Evolutionary conservation across 345 rosid genomes (phyloP), one percentile per base, ranked within the genome.

Genomic region (Euphorbia pulcherrima): DNA sequence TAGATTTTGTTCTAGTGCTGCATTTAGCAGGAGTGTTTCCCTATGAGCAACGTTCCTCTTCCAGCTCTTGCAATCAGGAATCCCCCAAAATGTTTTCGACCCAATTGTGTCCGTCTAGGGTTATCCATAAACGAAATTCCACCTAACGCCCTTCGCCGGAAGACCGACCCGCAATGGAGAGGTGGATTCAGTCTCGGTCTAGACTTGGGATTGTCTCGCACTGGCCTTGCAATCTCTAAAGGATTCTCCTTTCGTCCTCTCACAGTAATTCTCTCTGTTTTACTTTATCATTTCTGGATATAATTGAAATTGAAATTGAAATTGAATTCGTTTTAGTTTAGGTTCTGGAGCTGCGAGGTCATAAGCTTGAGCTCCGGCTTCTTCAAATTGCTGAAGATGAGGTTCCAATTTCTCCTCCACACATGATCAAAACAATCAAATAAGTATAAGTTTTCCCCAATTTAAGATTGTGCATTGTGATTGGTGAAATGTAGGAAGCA

Each of bases 131-230:
- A 72, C 2, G 94, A 87, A 62, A 57, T 87, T n/a, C 92, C 87
- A 4, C 88, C 98, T 0, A 90, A 93, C 62, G 97, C 88, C 59
- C 62, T 74, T 74, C 87, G 86, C 60, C 90, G 90, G 82, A 78
- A 76, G 77, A 73, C 1, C 26, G 87, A 90, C 76, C 74, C 68
- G 0, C 67, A 63, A 11, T 93, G 96, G 94, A 80, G 87, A 69
- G 89, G 92, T 41, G 98, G 98, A 68, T 93, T 90, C 75, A 90
- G 97, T 68, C 81, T 93, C 8, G 98, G 96, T 16, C 83, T 90
- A 20, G 96, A 93, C 78, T 72, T 93, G 86, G 97, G 96, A 3
- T 68, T 81, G 52, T 86, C 94, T 76, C 81, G 85, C 64, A 89
- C 96, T 5, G 96, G 96, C 72, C 65, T 93, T 68, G 98, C 96